A percentile compares a stretch with the other conserved stretches of the same genome.
Evolutionary conservation across 1,139 yeast genomes (phyloP).

Genomic region (Diutina neorugosa): DNA sequence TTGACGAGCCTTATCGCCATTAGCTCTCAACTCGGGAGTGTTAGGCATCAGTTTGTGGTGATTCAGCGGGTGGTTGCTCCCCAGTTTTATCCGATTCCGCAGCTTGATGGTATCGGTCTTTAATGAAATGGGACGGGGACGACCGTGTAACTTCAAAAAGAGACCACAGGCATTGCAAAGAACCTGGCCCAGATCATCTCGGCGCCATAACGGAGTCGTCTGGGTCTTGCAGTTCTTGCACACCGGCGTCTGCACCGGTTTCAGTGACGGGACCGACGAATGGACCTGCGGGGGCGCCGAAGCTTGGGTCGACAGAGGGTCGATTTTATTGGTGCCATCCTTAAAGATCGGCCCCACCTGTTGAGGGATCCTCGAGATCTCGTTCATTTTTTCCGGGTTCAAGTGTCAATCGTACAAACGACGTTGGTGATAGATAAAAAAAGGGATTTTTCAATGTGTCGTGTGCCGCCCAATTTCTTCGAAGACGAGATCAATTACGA

Average conservation of each 20-base stretch:
- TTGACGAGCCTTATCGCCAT: background rate
- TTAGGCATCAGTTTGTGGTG: conserved; percentile 15
- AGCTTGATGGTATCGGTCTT: conserved; percentile 89
- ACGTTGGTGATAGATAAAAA: background rate
- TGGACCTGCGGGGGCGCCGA: background rate
- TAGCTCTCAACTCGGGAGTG: conserved; percentile 25
- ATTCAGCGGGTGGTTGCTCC: conserved; percentile 17
- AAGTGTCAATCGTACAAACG: background rate
- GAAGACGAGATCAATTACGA: background rate
- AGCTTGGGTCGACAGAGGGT: background rate
- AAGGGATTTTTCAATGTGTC: background rate
- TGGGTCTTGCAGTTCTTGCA: conserved; percentile 89
- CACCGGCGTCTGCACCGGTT: conserved; percentile 48
- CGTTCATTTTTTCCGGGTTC: background rate
- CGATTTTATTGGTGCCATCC: background rate
- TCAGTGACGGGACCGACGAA: conserved; percentile 26
- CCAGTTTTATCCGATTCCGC: conserved; percentile 61
- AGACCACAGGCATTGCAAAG: conserved; percentile 94
- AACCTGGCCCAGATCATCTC: conserved; percentile 89
- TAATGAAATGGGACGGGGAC: conserved; percentile 82
- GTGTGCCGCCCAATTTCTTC: background rate
- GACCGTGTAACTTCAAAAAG: conserved; percentile 80
- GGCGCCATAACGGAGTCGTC: conserved; percentile 90
- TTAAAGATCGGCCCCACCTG: background rate
- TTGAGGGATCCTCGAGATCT: background rate